Base-by-base conservation (phyloP, 306 rosid genomes). In the Castanopsis chinensis region DNA sequence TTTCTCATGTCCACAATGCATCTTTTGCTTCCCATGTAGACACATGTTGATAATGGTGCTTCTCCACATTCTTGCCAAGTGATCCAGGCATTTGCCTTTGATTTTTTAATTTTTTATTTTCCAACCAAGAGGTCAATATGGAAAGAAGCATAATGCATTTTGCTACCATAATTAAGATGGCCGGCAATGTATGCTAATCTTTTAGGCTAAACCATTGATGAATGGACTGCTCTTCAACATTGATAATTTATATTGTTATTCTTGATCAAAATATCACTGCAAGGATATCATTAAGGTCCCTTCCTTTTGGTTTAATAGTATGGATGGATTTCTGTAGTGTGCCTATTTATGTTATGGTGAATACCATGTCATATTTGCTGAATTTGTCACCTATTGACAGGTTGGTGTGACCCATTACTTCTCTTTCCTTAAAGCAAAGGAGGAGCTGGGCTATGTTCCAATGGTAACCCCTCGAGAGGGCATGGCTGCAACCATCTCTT, bases 351-450 rank as follows among this genome's bases (percentile, higher is more conserved):
- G 54, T 7, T 68, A 52, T 49, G 19, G 32, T 45, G 41, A 67
- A 43, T 19, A 3, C 72, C 45, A 2, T 55, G 69, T 37, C 35
- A 69, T 70, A 13, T 77, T 80, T 76, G 75, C 74, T 83, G 69
- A 74, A 71, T 74, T 10, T 3, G 21, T 71, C 53, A 19, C 23
- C 72, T 53, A 20, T 76, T 73, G 73, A 79, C 91, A 95, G 99
- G 98, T 92, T 8, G 99, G 98, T 30, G 93, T 95, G 75, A 86
- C 90, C 55, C 94, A 93, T 78, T 89, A 90, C 83, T 93, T 91
- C 87, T 92, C 99, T 75, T 89, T 84, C 73, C 92, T 91, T 71
- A 93, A 95, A 86, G 99, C 99, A 56, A 95, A 75, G 91, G 86
- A 93, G 76, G 97, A 95, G 83, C 86, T 95, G 73, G 97, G 98